Evolutionary conservation across 164 flowering plant species (phyloP).

Genomic region (Vitis labrusca): DNA sequence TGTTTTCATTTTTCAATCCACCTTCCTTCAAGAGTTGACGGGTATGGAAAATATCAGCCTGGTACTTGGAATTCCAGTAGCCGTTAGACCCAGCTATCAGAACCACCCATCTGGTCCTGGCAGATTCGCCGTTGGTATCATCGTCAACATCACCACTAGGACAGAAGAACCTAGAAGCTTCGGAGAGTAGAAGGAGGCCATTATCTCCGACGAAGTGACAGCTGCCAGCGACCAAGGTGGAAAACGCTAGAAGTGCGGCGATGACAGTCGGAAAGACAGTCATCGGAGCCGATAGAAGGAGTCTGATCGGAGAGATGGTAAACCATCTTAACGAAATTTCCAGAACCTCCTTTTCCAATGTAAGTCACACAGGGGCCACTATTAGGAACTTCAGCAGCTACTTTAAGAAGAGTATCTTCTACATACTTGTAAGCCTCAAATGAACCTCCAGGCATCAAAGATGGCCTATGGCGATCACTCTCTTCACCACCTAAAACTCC

Average conservation of each 20-base stretch:
- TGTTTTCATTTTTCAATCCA: constrained; percentile 88
- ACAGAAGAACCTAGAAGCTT: constrained; percentile 36
- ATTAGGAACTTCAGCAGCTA: constrained; percentile 53
- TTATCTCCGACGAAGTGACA: constrained; percentile 26
- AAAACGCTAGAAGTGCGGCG: constrained; percentile 10
- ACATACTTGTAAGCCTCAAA: constrained; percentile 39
- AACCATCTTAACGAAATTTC: no score
- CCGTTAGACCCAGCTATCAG: constrained; percentile 76
- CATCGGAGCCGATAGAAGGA: constrained; percentile 10
- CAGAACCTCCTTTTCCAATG: no score
- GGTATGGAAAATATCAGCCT: constrained; percentile 93
- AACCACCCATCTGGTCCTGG: constrained; percentile 76
- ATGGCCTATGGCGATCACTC: constrained; percentile 16
- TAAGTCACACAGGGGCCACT: constrained; percentile 42
- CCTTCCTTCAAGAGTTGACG: constrained; percentile 81
- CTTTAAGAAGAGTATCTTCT: constrained; percentile 32
- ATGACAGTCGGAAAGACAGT: constrained; percentile 9
- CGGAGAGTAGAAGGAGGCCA: constrained; percentile 43
- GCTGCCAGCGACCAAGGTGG: constrained; percentile 16
- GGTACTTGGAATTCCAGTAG: constrained; percentile 74
- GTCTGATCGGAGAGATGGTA: no score
- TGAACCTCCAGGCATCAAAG: constrained; percentile 59
- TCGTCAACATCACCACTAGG: constrained; percentile 8
- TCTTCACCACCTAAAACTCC: constrained; percentile 27
- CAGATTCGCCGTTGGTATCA: constrained; percentile 26